Percentiles rank a stretch among this genome's conserved stretches.
phyloP scores from a whole-genome alignment of 2,329 filamentous ascomycete genomes.

The Aspergillus puulaauensis region DNA sequence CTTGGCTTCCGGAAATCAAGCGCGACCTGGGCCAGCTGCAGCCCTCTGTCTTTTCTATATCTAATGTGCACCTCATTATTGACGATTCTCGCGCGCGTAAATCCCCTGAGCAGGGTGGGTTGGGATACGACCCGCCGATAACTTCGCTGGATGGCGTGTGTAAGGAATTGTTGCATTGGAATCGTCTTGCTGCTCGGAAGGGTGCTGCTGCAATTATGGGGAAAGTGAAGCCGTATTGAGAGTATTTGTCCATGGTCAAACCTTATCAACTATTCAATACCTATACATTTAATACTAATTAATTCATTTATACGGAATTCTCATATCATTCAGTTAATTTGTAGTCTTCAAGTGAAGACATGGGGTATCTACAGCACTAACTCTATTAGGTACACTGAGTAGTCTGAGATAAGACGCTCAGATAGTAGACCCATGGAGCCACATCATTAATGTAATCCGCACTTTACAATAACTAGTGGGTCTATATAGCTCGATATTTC shows the following conservation, averaged over 20 bases:
- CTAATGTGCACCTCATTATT: slow-evolving; percentile 27
- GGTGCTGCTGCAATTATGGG: slow-evolving; percentile 11
- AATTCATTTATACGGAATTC: not conserved
- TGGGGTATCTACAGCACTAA: slow-evolving; percentile 9
- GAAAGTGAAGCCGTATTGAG: slow-evolving; percentile 12
- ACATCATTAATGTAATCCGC: not conserved
- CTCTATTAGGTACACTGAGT: not conserved
- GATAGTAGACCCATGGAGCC: not conserved
- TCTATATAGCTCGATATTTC: not conserved
- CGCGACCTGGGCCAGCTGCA: slow-evolving; percentile 31
- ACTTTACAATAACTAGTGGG: not conserved
- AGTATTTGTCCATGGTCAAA: not conserved
- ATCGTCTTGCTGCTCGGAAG: slow-evolving; percentile 22
- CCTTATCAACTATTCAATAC: not conserved
- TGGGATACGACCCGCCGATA: slow-evolving; percentile 34
- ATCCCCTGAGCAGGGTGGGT: slow-evolving; percentile 26
- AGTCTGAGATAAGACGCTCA: not conserved
- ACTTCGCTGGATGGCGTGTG: slow-evolving; percentile 35
- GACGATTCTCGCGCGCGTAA: slow-evolving; percentile 30
- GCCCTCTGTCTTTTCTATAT: slow-evolving; percentile 32
- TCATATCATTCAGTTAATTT: not conserved
- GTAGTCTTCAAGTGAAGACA: not conserved
- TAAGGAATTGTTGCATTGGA: slow-evolving; percentile 35
- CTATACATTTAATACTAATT: not conserved
- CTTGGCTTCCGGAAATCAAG: slow-evolving; percentile 25